Conservation (phyloP, 495 filamentous ascomycete species). For the Xylaria telfairii region DNA sequence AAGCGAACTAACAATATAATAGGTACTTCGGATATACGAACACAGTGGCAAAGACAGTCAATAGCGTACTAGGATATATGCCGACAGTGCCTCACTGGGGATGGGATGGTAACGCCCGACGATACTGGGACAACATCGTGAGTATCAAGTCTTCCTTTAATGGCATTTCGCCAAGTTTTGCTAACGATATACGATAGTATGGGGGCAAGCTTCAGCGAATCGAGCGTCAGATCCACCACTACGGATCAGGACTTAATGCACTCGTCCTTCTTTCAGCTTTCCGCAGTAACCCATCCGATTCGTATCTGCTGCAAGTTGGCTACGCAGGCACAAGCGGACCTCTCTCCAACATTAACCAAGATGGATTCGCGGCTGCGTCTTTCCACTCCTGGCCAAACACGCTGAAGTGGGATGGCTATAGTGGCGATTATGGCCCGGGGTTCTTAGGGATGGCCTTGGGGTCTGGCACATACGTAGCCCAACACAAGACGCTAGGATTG, state of each 20-base stretch:
- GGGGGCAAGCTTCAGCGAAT: constrained; percentile 57
- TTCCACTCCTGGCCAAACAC: constrained; percentile 61
- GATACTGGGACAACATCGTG: constrained; percentile 61
- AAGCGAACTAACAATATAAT: constrained; percentile 2
- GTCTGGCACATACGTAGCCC: constrained; percentile 50
- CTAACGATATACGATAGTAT: constrained; percentile 28
- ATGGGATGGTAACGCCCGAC: constrained; percentile 60
- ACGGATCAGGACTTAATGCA: constrained; percentile 60
- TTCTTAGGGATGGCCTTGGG: constrained; percentile 56
- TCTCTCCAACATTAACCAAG: constrained; percentile 56
- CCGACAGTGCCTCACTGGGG: constrained; percentile 61
- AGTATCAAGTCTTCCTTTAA: constrained; percentile 1
- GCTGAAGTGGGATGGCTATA: constrained; percentile 58
- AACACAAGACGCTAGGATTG: constrained; percentile 39
- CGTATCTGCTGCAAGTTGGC: constrained; percentile 52
- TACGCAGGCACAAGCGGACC: constrained; percentile 57
- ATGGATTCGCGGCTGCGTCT: constrained; percentile 55
- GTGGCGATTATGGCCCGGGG: constrained; percentile 58
- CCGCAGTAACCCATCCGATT: constrained; percentile 43
- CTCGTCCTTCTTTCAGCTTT: constrained; percentile 55
- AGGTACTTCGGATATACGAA: constrained; percentile 52
- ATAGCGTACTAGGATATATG: constrained; percentile 57
- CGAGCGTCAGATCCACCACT: constrained; percentile 63
- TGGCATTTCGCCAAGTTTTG: neutral
- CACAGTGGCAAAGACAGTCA: constrained; percentile 53